Conservation (phyloP, 257 asterid genomes). For the Solanum corneliomulleri region DNA sequence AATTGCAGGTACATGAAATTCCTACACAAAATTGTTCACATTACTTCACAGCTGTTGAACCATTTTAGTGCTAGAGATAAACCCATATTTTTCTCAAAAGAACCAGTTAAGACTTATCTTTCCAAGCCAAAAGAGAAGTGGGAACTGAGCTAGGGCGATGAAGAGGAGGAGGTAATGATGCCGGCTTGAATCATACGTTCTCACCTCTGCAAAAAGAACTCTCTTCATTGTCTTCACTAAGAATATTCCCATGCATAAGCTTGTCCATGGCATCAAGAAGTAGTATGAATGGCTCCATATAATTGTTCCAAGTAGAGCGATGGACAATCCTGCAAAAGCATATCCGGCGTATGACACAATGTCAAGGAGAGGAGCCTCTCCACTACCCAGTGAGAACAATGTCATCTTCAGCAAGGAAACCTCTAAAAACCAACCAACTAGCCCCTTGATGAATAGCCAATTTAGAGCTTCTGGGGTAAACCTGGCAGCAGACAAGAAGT, state of each 20-base stretch:
- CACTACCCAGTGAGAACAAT: slow-evolving; percentile 19
- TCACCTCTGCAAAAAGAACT: slow-evolving; percentile 22
- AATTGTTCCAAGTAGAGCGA: slow-evolving; percentile 18
- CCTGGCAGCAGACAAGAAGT: slow-evolving; percentile 3
- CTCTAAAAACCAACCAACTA: slow-evolving; percentile 31
- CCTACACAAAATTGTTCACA: neutral
- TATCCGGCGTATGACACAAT: slow-evolving; percentile 25
- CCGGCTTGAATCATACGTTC: slow-evolving; percentile 18
- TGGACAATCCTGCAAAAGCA: slow-evolving; percentile 15
- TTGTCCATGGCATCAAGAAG: slow-evolving; percentile 18
- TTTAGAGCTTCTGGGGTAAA: slow-evolving; percentile 33
- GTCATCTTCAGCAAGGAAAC: slow-evolving; percentile 22
- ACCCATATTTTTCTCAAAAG: neutral
- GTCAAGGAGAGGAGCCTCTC: slow-evolving; percentile 26
- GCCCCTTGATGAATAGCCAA: slow-evolving; percentile 30
- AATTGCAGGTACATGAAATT: neutral
- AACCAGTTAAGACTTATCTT: slow-evolving; percentile 23
- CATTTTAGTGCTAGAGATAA: neutral
- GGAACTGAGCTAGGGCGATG: slow-evolving; percentile 29
- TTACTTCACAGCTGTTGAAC: neutral
- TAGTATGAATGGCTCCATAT: slow-evolving; percentile 20
- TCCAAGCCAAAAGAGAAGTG: slow-evolving; percentile 24
- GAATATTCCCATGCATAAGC: slow-evolving; percentile 25
- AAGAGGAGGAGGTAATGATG: slow-evolving; percentile 26
- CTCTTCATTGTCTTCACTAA: slow-evolving; percentile 25